These are phyloP conservation scores for Coniosporium tulheliwenetii DNA, from an alignment of 2,329 filamentous ascomycete genomes.

Conservation along the genomic window DNA sequence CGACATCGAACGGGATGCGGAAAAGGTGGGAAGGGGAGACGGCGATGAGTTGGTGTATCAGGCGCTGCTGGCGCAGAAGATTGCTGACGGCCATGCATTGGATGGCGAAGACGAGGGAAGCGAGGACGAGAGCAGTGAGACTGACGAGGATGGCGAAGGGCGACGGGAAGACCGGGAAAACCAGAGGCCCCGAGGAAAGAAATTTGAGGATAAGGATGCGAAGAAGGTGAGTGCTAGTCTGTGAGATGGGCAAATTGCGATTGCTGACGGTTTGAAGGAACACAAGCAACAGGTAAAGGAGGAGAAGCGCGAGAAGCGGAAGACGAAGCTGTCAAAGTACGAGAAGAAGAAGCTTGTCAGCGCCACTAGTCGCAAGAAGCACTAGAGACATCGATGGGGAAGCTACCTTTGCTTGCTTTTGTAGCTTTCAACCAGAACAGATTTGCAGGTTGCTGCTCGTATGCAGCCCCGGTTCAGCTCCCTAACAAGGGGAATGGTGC, in stretches of 20 bases:
- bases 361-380: slow-evolving; percentile 40
- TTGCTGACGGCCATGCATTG: slow-evolving; percentile 19
- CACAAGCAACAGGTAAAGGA: slow-evolving; percentile 91
- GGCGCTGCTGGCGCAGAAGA: slow-evolving; percentile 61
- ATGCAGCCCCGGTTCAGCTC: neutral
- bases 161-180: slow-evolving; percentile 28
- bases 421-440: no score
- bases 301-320: slow-evolving; percentile 82
- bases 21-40: slow-evolving; percentile 57
- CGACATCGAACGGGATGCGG: slow-evolving; percentile 81
- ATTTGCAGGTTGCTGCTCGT: neutral
- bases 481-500: neutral
- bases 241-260: no score
- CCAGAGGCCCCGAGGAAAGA: slow-evolving; percentile 59
- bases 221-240: slow-evolving; percentile 45
- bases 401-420: no score
- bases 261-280: slow-evolving; percentile 19
- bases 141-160: slow-evolving; percentile 25
- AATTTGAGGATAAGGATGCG: slow-evolving; percentile 79
- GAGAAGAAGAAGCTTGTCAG: slow-evolving; percentile 78
- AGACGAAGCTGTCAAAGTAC: slow-evolving; percentile 93
- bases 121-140: slow-evolving; percentile 12
- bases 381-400: slow-evolving; percentile 25
- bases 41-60: slow-evolving; percentile 71
- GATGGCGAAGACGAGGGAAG: slow-evolving; percentile 28